These are phyloP conservation scores for Aspergillus proliferans DNA, from an alignment of 2,329 filamentous ascomycete species.

Conservation along the genomic window DNA sequence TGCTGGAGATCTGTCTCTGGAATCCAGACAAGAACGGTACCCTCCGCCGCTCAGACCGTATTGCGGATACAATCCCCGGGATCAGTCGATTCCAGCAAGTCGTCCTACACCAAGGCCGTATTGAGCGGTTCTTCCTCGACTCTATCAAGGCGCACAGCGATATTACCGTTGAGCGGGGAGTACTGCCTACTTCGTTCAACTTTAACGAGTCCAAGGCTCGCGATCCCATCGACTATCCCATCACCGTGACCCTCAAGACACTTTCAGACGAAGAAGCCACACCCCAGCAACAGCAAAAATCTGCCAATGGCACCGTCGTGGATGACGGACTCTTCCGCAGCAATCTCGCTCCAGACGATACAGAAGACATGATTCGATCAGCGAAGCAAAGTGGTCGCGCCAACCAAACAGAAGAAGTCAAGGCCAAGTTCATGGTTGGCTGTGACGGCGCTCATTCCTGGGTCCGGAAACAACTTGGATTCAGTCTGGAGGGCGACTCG, in stretches of 20 bases:
- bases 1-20: slow-evolving; percentile 29
- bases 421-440: slow-evolving; percentile 60
- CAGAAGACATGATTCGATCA: slow-evolving; percentile 43
- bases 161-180: slow-evolving; percentile 54
- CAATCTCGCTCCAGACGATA: slow-evolving; percentile 53
- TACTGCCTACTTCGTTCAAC: slow-evolving; percentile 51
- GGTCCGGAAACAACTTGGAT: slow-evolving; percentile 54
- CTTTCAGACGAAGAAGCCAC: slow-evolving; percentile 54
- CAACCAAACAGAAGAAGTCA: slow-evolving; percentile 37
- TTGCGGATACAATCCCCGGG: slow-evolving; percentile 57
- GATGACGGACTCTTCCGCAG: slow-evolving; percentile 55
- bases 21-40: slow-evolving; percentile 56
- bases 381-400: slow-evolving; percentile 1
- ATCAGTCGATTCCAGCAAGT: slow-evolving; percentile 60
- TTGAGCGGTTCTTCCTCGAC: slow-evolving; percentile 62
- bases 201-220: slow-evolving; percentile 49
- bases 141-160: slow-evolving; percentile 51
- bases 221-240: slow-evolving; percentile 49
- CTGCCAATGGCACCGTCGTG: slow-evolving; percentile 21
- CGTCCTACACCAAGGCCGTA: slow-evolving; percentile 64
- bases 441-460: slow-evolving; percentile 64
- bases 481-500: slow-evolving; percentile 51
- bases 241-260: slow-evolving; percentile 54
- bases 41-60: slow-evolving; percentile 54
- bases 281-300: slow-evolving; percentile 37